Conservation (phyloP, 306 rosid species). For the Rubus parviflorus region DNA sequence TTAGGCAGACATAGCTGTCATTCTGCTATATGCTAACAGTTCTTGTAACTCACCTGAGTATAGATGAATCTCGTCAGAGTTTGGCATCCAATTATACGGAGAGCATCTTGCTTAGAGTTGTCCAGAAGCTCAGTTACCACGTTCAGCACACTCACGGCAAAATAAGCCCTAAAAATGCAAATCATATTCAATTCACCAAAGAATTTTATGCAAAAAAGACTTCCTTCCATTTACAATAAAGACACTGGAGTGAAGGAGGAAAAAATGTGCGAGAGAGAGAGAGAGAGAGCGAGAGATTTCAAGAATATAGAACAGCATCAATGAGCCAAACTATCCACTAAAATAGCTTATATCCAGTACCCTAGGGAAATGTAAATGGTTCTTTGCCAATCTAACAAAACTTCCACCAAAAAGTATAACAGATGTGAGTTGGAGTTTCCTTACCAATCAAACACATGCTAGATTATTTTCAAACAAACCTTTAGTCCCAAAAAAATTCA, state of each 20-base stretch:
- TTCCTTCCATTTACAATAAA: background rate
- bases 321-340: background rate
- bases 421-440: background rate
- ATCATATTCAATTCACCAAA: background rate
- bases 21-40: constrained; percentile 6
- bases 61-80: constrained; percentile 73
- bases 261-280: no score
- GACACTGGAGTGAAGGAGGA: no score
- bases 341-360: background rate
- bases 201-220: background rate
- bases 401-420: background rate
- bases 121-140: constrained; percentile 75
- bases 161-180: constrained; percentile 68
- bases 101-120: constrained; percentile 67
- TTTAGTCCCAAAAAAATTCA: background rate
- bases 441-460: background rate
- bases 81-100: constrained; percentile 84
- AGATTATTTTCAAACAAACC: background rate
- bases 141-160: constrained; percentile 71
- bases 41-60: constrained; percentile 58
- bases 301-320: background rate
- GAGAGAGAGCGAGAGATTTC: no score
- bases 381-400: background rate
- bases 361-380: background rate
- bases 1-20: background rate